Conservation (phyloP, 352 stramenopile species). For the Phytophthora meadii region DNA sequence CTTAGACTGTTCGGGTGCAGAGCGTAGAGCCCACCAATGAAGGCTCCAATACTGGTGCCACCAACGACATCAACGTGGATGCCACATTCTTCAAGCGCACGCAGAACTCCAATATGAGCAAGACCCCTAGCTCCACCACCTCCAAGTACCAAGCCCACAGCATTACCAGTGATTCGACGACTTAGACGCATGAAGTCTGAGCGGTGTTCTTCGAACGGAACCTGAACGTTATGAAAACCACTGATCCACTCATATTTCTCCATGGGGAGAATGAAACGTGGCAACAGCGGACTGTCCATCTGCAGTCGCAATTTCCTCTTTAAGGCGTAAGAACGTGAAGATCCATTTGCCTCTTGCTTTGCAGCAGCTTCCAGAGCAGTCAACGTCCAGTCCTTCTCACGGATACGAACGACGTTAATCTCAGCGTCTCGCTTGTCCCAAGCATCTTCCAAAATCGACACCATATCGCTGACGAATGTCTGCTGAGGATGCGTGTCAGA, state of each 20-base stretch:
- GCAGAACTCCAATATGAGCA: conserved; percentile 94
- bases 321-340: conserved; percentile 56
- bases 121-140: conserved; percentile 93
- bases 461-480: conserved; percentile 76
- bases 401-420: conserved; percentile 84
- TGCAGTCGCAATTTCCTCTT: conserved; percentile 68
- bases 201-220: conserved; percentile 75
- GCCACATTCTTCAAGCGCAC: conserved; percentile 91
- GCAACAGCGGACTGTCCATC: conserved; percentile 65
- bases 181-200: conserved; percentile 87
- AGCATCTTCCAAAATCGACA: conserved; percentile 64
- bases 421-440: conserved; percentile 77
- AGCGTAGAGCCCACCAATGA: conserved; percentile 85
- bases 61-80: conserved; percentile 95
- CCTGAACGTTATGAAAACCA: conserved; percentile 87
- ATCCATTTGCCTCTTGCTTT: conserved; percentile 50
- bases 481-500: conserved; percentile 76
- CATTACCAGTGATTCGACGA: conserved; percentile 91
- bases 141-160: conserved; percentile 94
- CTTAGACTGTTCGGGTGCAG: conserved; percentile 75
- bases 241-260: conserved; percentile 90
- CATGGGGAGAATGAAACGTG: conserved; percentile 76
- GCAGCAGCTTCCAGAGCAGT: conserved; percentile 58
- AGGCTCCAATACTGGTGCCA: conserved; percentile 91
- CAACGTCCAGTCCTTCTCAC: conserved; percentile 79